Evolutionary conservation across 495 filamentous ascomycete genomes (phyloP).

Genomic region (Penicillium goetzii): DNA sequence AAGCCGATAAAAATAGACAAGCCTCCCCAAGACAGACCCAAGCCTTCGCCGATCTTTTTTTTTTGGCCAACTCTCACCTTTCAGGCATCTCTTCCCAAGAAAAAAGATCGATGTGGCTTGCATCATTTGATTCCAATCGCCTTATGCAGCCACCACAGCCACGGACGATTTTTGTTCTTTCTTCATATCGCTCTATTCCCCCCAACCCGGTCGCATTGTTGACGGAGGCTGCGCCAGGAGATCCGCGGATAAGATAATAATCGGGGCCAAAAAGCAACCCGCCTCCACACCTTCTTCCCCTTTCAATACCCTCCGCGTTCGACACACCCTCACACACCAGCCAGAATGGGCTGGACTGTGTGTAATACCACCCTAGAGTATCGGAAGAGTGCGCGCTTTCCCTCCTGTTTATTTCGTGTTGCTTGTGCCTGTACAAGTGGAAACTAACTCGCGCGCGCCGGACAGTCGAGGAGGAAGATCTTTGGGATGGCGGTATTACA

Average conservation of each 20-base stretch:
- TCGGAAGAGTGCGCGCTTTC: conserved; percentile 42
- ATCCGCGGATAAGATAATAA: conserved; percentile 36
- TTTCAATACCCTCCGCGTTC: conserved; percentile 10
- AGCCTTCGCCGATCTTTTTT: conserved; percentile 18
- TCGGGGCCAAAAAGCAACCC: conserved; percentile 15
- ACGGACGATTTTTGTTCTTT: not conserved
- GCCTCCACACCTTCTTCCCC: conserved; percentile 15
- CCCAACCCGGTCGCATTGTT: conserved; percentile 8
- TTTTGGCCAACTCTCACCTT: not conserved
- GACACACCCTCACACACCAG: conserved; percentile 16
- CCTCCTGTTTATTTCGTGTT: not conserved
- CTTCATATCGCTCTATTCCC: conserved; percentile 8
- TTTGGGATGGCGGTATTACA: conserved; percentile 54
- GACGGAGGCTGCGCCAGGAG: conserved; percentile 24
- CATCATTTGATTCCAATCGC: not conserved
- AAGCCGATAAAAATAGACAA: conserved; percentile 19
- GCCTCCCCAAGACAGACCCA: conserved; percentile 8
- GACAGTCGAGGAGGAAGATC: conserved; percentile 44
- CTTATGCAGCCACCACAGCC: conserved; percentile 7
- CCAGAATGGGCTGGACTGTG: conserved; percentile 53
- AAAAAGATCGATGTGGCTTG: conserved; percentile 11
- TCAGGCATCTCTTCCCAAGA: not conserved
- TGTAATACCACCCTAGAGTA: conserved; percentile 55
- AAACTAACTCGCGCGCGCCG: conserved; percentile 13
- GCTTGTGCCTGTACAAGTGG: not conserved